These are phyloP conservation scores for Tylopilus intermedius DNA, from an alignment of 768 basidiomycete genomes.

Conservation along the genomic window DNA sequence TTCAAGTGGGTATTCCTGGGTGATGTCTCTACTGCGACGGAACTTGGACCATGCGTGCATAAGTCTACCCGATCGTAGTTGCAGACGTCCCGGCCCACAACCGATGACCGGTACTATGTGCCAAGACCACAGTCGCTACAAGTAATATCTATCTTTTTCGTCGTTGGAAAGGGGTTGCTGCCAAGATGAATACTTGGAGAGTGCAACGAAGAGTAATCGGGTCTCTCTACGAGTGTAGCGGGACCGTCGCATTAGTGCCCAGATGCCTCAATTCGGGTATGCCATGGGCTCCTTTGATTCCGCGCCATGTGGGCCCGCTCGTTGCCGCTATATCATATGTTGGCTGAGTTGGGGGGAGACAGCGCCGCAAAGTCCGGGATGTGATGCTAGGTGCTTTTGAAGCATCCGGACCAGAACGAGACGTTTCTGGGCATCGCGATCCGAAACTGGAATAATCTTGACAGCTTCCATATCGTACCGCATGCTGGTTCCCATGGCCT, in stretches of 20 bases:
- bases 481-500: constrained; percentile 4
- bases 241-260: constrained; percentile 14
- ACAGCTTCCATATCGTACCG: constrained; percentile 8
- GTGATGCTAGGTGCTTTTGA: constrained; percentile 7
- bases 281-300: constrained; percentile 14
- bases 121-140: constrained; percentile 2
- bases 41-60: constrained; percentile 2
- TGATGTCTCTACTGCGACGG: constrained; percentile 10
- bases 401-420: constrained; percentile 7
- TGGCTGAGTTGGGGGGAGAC: background rate
- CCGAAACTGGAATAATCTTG: constrained; percentile 7
- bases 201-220: background rate
- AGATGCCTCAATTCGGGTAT: constrained; percentile 1
- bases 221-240: constrained; percentile 9
- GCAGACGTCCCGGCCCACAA: background rate
- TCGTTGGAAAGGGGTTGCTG: too few species aligned
- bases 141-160: constrained; percentile 1
- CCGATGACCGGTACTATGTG: background rate
- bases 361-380: constrained; percentile 29
- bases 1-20: constrained; percentile 12
- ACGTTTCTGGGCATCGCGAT: constrained; percentile 10
- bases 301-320: constrained; percentile 18
- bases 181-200: background rate
- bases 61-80: background rate
- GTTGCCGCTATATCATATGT: constrained; percentile 15